Percentiles rank a stretch among this genome's conserved stretches.
These are phyloP conservation scores for Fistulifera solaris DNA, from an alignment of 108 stramenopile genomes.

Conservation along the genomic window DNA sequence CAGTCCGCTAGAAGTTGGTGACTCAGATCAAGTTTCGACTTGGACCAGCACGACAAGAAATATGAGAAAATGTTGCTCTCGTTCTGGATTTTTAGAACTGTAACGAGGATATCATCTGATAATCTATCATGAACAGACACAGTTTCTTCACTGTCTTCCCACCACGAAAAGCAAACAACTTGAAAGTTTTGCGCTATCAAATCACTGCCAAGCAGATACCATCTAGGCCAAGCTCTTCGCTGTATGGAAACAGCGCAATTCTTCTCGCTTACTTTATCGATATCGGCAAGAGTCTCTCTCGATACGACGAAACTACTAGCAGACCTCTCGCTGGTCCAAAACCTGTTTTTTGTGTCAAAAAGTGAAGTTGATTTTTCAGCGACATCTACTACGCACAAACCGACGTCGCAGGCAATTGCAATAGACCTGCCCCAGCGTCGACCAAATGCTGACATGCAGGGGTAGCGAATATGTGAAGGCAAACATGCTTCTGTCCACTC, in stretches of 20 bases:
- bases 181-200: constrained; percentile 22
- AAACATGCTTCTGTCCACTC: too few relatives aligned
- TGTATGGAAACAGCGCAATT: neutral
- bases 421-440: too few relatives aligned
- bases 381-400: too few relatives aligned
- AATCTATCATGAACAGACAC: constrained; percentile 4
- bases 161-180: constrained; percentile 31
- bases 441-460: too few relatives aligned
- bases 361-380: too few relatives aligned
- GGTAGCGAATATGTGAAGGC: too few relatives aligned
- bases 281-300: too few relatives aligned
- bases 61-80: constrained; percentile 2
- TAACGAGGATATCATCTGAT: constrained; percentile 27
- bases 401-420: too few relatives aligned
- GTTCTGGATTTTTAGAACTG: constrained; percentile 13
- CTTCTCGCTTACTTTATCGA: neutral
- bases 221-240: constrained; percentile 4
- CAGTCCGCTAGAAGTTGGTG: neutral
- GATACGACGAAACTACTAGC: too few relatives aligned
- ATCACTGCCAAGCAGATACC: constrained; percentile 26
- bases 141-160: constrained; percentile 17
- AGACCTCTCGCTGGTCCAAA: too few relatives aligned
- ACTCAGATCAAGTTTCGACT: neutral
- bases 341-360: too few relatives aligned
- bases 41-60: constrained; percentile 33